Base-by-base conservation (phyloP, 1,284 basidiomycete species). In the Cutaneotrichosporon sp. region DNA sequence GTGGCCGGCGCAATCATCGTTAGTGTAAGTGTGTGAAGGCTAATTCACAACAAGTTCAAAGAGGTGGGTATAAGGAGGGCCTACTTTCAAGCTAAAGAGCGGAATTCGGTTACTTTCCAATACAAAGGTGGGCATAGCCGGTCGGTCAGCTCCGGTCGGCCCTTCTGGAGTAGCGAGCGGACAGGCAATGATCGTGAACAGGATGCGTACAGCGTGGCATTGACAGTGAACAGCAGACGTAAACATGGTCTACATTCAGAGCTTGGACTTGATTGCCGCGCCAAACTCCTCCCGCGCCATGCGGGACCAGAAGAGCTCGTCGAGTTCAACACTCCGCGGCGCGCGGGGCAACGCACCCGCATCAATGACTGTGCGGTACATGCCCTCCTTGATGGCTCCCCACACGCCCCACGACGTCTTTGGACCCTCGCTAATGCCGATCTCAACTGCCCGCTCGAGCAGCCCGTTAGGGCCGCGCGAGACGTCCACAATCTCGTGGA, bases 401-500 rank as follows among this genome's bases (percentile, higher is more conserved):
- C 57, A 58, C 5, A 46, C 57, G 16, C 57, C 57, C 30, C 42
- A 46, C 11, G 46, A n/a, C 14, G 57, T 11, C 46, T 58, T 77
- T 72, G 22, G 74, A 4, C 26, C 51, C 31, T 53, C 51, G 8
- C 18, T 18, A 6, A 53, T 67, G 0, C 79, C 84, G 4, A 84
- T 63, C 65, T 81, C 76, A 0, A 74, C 50, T 0, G 84, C 82
- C 10, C 69, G 71, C 11, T 75, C 81, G 18, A 92, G 71, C 5
- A 95, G 84, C 32, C 31, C 36, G 21, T 30, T 74, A 69, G 82
- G 51, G 4, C 51, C 51, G 2, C 30, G 30, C 13, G 51, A 34
- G 14, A 53, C 86, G 59, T 81, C 82, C 21, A 87, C 89, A 56
- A 90, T 74, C 65, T 85, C 83, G 74, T 97, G 92, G 21, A 96